Base-by-base conservation (phyloP, 495 filamentous ascomycete species). In the Mytilinidion resinicola region DNA sequence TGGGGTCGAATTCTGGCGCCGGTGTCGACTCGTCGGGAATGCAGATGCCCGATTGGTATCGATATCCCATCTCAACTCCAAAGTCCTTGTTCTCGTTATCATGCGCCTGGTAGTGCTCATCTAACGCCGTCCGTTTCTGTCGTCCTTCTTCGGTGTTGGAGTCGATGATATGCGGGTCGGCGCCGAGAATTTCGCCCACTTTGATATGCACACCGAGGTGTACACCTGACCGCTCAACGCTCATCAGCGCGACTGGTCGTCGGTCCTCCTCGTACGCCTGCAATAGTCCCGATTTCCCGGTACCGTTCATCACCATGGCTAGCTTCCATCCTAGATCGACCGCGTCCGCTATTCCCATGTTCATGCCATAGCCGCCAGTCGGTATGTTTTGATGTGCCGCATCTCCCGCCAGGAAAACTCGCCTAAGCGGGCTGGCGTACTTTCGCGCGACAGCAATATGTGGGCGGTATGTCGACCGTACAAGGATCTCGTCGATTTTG, bases 281-380 rank as follows among this genome's bases (percentile, higher is more conserved):
- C n/a, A 48, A 20, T 20, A 48, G 44, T n/a, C 44, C 44, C 21
- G 14, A 11, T n/a, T 48, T 15, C 14, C 44, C 44, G 15, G 14
- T 48, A 20, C 44, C 55, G 8, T 57, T 53, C 21, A 80, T 55
- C 5, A 71, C 73, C 8, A 67, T 52, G 1, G 66, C 71, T 19
- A 81, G 66, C 60, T 80, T 80, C 83, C 83, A 86, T 9, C 75
- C 78, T 0, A 85, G 72, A 51, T 84, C 83, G 37, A 82, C 70
- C 0, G 80, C 73, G 51, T 85, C 82, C 39, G 79, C 76, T 25
- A 85, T 79, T 0, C 83, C 81, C 0, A 78, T 78, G 61, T 86
- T 86, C 75, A 85, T 78, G 3, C 83, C 83, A 52, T 82, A 81
- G 0, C 78, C 82, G 0, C 79, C 81, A 0, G 74, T 76, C 0